Evolutionary conservation across 805 yeast species (phyloP).

Genomic region (Yarrowia alimentaria): DNA sequence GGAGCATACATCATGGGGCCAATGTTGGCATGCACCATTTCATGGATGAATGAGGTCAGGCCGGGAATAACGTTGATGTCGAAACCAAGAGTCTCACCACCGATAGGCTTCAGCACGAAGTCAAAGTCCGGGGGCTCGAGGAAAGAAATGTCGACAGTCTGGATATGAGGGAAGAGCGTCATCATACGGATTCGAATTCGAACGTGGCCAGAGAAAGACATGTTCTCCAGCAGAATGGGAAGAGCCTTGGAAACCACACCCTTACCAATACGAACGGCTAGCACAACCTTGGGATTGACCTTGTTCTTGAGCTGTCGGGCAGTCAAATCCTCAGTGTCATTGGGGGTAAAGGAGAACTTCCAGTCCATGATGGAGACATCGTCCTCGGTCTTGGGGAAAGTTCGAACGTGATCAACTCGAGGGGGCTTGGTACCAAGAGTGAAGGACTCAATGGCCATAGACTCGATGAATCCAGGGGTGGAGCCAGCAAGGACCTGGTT

Average conservation of each 20-base stretch:
- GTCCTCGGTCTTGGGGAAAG: slow-evolving; percentile 82
- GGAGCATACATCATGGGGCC: slow-evolving; percentile 91
- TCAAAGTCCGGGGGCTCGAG: slow-evolving; percentile 88
- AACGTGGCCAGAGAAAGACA: slow-evolving; percentile 69
- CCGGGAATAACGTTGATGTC: slow-evolving; percentile 90
- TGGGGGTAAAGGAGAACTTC: slow-evolving; percentile 92
- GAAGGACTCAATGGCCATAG: slow-evolving; percentile 81
- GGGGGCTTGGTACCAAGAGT: slow-evolving; percentile 97
- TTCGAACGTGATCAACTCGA: slow-evolving; percentile 83
- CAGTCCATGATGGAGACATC: slow-evolving; percentile 98
- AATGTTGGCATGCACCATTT: slow-evolving; percentile 77
- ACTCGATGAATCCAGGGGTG: slow-evolving; percentile 81
- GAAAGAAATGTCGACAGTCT: slow-evolving; percentile 81
- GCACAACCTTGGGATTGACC: slow-evolving; percentile 76
- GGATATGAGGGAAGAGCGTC: slow-evolving; percentile 87
- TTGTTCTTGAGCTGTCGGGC: slow-evolving; percentile 79
- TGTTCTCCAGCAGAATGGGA: slow-evolving; percentile 76
- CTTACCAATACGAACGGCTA: slow-evolving; percentile 73
- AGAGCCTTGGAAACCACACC: slow-evolving; percentile 63
- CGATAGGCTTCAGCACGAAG: slow-evolving; percentile 73
- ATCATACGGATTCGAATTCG: slow-evolving; percentile 87
- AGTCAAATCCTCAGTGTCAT: slow-evolving; percentile 77
- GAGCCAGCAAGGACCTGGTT: slow-evolving; percentile 79
- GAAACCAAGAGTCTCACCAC: slow-evolving; percentile 82
- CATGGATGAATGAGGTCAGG: slow-evolving; percentile 72